These are phyloP conservation scores for Nakazawaea ishiwadae DNA, from an alignment of 805 yeast species.

Conservation along the genomic window DNA sequence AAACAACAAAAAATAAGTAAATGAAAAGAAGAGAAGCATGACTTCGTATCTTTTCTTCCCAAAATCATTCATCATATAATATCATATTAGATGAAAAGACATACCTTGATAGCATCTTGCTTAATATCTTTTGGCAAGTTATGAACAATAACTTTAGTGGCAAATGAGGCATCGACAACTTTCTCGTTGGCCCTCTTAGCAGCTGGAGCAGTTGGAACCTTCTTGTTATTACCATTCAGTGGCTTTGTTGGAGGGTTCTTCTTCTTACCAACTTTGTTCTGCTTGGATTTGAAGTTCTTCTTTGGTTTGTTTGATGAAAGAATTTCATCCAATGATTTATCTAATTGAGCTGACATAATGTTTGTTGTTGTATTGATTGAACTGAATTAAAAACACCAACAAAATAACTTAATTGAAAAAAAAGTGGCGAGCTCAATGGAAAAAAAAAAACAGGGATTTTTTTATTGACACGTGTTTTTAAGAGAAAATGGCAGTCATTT, in stretches of 20 bases:
- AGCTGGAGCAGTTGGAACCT: conserved; percentile 15
- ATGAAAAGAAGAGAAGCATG: no score
- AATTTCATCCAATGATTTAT: conserved; percentile 93
- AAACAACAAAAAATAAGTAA: no score
- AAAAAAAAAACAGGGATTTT: not conserved
- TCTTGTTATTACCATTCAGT: conserved; percentile 30
- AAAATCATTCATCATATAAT: no score
- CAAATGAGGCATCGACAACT: conserved; percentile 44
- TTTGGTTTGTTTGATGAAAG: conserved; percentile 49
- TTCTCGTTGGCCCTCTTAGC: conserved; percentile 16
- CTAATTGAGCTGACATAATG: conserved; percentile 74
- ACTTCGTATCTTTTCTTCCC: no score
- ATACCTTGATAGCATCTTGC: conserved; percentile 80
- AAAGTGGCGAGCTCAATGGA: no score
- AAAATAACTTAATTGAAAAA: not conserved
- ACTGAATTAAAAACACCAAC: not conserved
- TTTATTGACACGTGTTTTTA: not conserved
- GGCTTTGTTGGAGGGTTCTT: conserved; percentile 24
- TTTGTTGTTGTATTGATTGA: not conserved
- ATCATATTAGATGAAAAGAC: no score
- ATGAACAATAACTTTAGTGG: conserved; percentile 81
- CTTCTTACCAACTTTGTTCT: conserved; percentile 20
- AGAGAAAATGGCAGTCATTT: not conserved
- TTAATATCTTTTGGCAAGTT: conserved; percentile 73
- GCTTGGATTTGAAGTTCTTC: conserved; percentile 19